A percentile compares a stretch with the other conserved stretches of the same genome.
Evolutionary conservation across 352 stramenopile species (phyloP).

Genomic region (Peronospora belbahrii): DNA sequence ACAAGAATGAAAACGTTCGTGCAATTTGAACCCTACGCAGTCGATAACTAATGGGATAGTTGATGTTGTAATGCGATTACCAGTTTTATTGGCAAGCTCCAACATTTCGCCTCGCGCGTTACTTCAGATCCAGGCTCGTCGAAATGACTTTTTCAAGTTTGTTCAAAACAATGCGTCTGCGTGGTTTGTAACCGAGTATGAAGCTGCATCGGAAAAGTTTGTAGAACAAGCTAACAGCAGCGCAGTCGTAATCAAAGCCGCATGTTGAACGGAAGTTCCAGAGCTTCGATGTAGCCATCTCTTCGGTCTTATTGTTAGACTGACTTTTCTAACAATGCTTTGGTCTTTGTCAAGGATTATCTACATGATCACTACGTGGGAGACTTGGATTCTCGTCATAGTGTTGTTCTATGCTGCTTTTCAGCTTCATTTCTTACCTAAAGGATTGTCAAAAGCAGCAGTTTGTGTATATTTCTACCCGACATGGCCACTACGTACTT

Average conservation of each 20-base stretch:
- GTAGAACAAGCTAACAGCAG: constrained; percentile 33
- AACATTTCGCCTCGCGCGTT: constrained; percentile 52
- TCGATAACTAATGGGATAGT: not conserved
- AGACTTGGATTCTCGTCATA: constrained; percentile 10
- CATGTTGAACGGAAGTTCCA: not conserved
- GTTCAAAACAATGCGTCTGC: constrained; percentile 68
- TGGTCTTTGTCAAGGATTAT: constrained; percentile 16
- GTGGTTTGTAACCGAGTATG: constrained; percentile 67
- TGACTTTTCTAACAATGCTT: constrained; percentile 3
- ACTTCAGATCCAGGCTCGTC: constrained; percentile 53
- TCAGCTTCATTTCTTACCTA: constrained; percentile 86
- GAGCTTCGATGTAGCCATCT: constrained; percentile 11
- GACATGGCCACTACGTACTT: constrained; percentile 90
- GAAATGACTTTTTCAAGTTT: constrained; percentile 83
- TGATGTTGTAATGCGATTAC: constrained; percentile 58
- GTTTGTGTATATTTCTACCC: constrained; percentile 88
- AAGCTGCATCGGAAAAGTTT: constrained; percentile 43
- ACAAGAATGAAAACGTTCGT: too few relatives aligned
- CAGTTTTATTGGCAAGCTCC: constrained; percentile 56
- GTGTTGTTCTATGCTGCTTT: constrained; percentile 69
- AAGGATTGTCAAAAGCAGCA: constrained; percentile 63
- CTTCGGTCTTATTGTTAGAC: constrained; percentile 6
- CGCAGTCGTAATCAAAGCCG: constrained; percentile 9
- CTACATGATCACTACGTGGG: constrained; percentile 17
- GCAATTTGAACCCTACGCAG: too few relatives aligned